Conservation (phyloP, 768 basidiomycete genomes). For the Suillus fuscotomentosus region DNA sequence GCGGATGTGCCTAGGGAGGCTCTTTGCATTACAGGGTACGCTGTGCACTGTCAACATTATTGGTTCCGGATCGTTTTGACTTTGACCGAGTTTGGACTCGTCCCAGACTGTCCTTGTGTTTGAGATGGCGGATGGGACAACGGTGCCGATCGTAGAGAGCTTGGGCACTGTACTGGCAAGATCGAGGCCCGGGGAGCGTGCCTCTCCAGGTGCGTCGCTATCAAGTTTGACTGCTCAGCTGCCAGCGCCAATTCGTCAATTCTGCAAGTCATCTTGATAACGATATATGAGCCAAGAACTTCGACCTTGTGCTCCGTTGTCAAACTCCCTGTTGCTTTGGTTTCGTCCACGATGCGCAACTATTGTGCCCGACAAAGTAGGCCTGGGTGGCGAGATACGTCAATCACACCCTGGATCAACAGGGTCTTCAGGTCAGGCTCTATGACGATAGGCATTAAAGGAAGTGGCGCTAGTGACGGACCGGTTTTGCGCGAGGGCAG, state of each 20-base stretch:
- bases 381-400: too few species aligned
- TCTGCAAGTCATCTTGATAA: not conserved
- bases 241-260: not conserved
- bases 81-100: not conserved
- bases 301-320: not conserved
- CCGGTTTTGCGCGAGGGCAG: too few species aligned
- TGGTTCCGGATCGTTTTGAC: not conserved
- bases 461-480: too few species aligned
- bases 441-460: too few species aligned
- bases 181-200: constrained; percentile 30
- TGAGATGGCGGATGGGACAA: constrained; percentile 34
- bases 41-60: not conserved
- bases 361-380: too few species aligned
- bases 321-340: not conserved
- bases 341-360: not conserved
- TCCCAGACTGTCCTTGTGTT: constrained; percentile 32
- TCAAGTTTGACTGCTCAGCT: not conserved
- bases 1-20: constrained; percentile 43
- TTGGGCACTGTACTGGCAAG: constrained; percentile 17
- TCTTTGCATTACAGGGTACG: constrained; percentile 43
- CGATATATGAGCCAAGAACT: not conserved
- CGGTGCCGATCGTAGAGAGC: constrained; percentile 30
- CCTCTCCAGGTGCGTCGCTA: constrained; percentile 11
- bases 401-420: too few species aligned
- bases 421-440: too few species aligned